A percentile compares a stretch with the other conserved stretches of the same genome.
Conservation (phyloP, 176 grass and related monocot species). For the Rhipidocladum racemiflorum region DNA sequence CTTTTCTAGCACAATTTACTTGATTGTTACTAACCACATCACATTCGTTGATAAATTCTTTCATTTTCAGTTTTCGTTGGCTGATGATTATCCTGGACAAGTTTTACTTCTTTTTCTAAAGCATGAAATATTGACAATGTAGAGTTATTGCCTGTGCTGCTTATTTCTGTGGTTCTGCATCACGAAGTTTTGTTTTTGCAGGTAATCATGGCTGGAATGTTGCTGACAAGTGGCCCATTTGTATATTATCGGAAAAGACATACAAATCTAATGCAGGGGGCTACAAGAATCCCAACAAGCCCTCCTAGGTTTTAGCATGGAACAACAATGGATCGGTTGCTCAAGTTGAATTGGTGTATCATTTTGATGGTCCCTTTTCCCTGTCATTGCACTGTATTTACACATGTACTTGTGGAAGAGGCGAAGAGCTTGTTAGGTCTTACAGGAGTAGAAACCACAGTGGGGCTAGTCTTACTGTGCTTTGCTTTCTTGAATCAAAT, state of each 20-base stretch:
- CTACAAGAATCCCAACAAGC: slow-evolving; percentile 64
- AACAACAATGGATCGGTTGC: not conserved
- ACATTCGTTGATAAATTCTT: slow-evolving; percentile 1
- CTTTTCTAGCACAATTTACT: not conserved
- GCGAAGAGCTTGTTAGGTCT: slow-evolving; percentile 12
- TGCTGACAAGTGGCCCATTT: slow-evolving; percentile 74
- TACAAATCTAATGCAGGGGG: slow-evolving; percentile 50
- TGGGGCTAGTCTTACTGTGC: slow-evolving; percentile 9
- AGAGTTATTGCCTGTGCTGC: not conserved
- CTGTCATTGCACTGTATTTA: slow-evolving; percentile 29
- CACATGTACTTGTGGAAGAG: slow-evolving; percentile 27
- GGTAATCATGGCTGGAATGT: slow-evolving; percentile 76
- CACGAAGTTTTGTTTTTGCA: slow-evolving; percentile 27
- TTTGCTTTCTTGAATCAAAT: not conserved
- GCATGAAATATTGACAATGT: not conserved
- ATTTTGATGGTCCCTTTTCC: slow-evolving; percentile 7
- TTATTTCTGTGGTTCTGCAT: not conserved
- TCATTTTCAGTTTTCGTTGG: not conserved
- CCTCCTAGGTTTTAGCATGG: slow-evolving; percentile 64
- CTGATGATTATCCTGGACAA: not conserved
- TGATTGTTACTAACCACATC: not conserved
- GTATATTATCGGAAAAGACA: slow-evolving; percentile 66
- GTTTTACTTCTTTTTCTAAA: not conserved
- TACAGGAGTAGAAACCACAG: slow-evolving; percentile 34
- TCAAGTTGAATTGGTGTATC: slow-evolving; percentile 3